Base-by-base conservation (phyloP, 106 monocot genomes). In the Ottelia alismoides region DNA sequence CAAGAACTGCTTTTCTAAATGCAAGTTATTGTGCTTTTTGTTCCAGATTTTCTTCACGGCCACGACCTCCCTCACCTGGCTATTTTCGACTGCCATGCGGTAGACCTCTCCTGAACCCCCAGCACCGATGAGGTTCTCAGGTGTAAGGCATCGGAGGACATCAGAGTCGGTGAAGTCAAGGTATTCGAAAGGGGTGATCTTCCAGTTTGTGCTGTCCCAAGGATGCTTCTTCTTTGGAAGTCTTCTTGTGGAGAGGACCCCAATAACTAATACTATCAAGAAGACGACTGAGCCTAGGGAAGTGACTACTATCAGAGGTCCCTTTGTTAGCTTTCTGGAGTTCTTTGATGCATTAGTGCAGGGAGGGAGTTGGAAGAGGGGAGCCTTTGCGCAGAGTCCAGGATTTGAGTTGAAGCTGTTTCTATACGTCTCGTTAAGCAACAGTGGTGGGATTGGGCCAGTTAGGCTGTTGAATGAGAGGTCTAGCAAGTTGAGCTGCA, bases 101-200 rank as follows among this genome's bases (percentile, higher is more conserved):
- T 81, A 96, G 22, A 96, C 88, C 27, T 56, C 47, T 6, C 93
- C 88, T 9, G 69, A 51, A 0, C 93, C 88, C 46, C 84, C 93
- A 27, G 60, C 45, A 5, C 77, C 92, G 53, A 87, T 67, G 2
- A 83, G 45, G 53, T 92, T 85, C 20, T 78, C 81, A n/a, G 85
- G 62, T 1, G 27, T 45, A 4, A 85, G 60, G 2, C 73, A 81
- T 5, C 59, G 51, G 12, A 85, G 3, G 30, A 96, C 72, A 68
- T 0, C 59, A 2, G 64, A 28, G 31, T 82, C 79, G 0, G 67
- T 62, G 74, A 89, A 82, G 21, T 69, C 61, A 50, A 88, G 20
- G 2, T 40, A 1, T 20, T 79, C 76, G 74, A 96, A 96, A 0
- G 78, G 65, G 31, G 89, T 96, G 10, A 88, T 45, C 47, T 88